These are phyloP conservation scores for Amanita pallidorosea DNA, from an alignment of 768 basidiomycete genomes.

Conservation along the genomic window DNA sequence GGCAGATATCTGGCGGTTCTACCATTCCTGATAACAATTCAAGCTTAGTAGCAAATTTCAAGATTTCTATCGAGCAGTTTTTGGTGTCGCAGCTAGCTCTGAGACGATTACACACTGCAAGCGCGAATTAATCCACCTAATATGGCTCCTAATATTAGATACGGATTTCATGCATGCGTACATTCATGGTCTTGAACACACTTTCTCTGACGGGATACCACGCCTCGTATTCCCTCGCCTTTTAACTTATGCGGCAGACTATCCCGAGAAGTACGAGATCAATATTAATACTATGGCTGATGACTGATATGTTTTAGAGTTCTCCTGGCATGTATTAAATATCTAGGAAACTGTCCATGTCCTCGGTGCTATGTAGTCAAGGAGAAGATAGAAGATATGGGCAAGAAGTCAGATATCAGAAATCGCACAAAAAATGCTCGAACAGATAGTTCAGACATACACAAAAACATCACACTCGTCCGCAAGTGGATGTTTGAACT, in stretches of 20 bases:
- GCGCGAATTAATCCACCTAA: too few species aligned
- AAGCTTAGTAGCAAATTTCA: neutral
- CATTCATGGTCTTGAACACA: constrained; percentile 19
- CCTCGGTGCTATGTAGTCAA: constrained; percentile 20
- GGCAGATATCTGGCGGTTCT: too few species aligned
- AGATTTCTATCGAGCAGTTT: too few species aligned
- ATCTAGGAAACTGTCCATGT: constrained; percentile 24
- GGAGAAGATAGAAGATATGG: constrained; percentile 17
- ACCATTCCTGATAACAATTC: too few species aligned
- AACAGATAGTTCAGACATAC: neutral
- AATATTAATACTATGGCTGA: too few species aligned
- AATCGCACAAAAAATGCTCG: constrained; percentile 5
- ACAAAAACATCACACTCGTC: neutral
- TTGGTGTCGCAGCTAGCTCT: too few species aligned
- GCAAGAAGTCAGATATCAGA: constrained; percentile 13
- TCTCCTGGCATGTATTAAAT: constrained; percentile 19
- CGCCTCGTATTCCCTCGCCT: constrained; percentile 21
- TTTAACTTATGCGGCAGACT: constrained; percentile 26
- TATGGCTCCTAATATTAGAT: constrained; percentile 21
- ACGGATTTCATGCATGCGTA: constrained; percentile 22
- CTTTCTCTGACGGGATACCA: constrained; percentile 18
- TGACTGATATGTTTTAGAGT: constrained; percentile 9
- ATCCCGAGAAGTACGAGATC: constrained; percentile 25
- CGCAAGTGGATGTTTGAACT: neutral
- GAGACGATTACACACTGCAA: too few species aligned